Evolutionary conservation across 73 alveolate genomes (phyloP).

Genomic region (Paramecium pentaurelia): DNA sequence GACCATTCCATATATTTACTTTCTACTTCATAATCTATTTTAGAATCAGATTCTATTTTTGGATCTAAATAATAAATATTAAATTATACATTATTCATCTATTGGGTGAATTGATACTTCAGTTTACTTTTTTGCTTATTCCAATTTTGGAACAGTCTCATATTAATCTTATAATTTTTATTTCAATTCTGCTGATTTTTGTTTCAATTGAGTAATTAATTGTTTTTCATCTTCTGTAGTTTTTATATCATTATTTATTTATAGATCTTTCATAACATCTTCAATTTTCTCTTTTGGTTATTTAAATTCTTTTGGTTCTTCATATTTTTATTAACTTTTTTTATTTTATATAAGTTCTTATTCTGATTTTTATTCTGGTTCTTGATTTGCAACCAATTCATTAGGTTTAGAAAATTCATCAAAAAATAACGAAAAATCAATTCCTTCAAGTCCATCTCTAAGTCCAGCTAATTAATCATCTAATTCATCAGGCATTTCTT

Average conservation of each 20-base stretch:
- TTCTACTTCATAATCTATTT: neutral
- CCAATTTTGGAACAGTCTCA: neutral
- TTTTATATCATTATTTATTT: neutral
- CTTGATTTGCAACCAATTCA: neutral
- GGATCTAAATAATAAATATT: neutral
- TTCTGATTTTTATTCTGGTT: neutral
- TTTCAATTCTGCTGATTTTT: neutral
- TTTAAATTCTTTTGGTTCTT: neutral
- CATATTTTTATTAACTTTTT: neutral
- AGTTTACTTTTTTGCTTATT: neutral
- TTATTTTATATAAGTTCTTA: neutral
- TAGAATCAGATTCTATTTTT: neutral
- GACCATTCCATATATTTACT: neutral
- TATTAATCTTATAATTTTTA: neutral
- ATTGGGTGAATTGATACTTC: neutral
- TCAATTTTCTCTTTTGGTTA: neutral
- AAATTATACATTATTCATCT: neutral
- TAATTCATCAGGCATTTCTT: neutral
- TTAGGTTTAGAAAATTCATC: neutral
- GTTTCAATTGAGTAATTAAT: neutral
- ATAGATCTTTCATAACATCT: neutral
- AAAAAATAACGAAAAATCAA: neutral
- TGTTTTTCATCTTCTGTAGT: neutral
- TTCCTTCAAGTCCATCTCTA: neutral
- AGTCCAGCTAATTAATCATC: neutral